phyloP scores from a whole-genome alignment of 371 early-diverging fungal species.

The Funneliformis caledonium region DNA sequence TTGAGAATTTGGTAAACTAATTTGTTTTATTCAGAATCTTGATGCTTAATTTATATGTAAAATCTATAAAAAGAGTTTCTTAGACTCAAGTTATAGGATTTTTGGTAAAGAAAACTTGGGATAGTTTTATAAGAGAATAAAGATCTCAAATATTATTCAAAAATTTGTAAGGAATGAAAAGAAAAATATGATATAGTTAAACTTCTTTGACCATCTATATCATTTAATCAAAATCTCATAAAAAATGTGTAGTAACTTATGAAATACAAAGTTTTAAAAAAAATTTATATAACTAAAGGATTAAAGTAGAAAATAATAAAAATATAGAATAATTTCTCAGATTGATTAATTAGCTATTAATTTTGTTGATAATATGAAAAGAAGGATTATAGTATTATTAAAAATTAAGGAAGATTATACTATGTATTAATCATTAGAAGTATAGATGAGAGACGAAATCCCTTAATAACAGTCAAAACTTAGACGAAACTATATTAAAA shows the following conservation, averaged over 20 bases:
- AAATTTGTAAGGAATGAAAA: slow-evolving; percentile 4
- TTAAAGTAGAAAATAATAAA: slow-evolving; percentile 3
- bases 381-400: too few relatives aligned
- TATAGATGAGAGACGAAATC: too few relatives aligned
- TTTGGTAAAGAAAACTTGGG: slow-evolving; percentile 17
- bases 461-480: too few relatives aligned
- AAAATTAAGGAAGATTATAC: too few relatives aligned
- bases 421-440: too few relatives aligned
- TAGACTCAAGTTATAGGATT: not conserved
- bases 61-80: not conserved
- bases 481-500: too few relatives aligned
- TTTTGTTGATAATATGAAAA: too few relatives aligned
- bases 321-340: not conserved
- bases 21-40: not conserved
- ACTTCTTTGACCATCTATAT: not conserved
- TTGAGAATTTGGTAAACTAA: not conserved
- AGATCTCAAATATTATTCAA: not conserved
- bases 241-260: slow-evolving; percentile 5
- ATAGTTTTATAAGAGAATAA: slow-evolving; percentile 20
- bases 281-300: not conserved
- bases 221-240: slow-evolving; percentile 4
- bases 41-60: not conserved
- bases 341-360: not conserved
- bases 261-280: slow-evolving; percentile 11
- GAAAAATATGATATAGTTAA: not conserved